Base-by-base conservation (phyloP, 2,329 filamentous ascomycete species). In the Aspergillus sergii region DNA sequence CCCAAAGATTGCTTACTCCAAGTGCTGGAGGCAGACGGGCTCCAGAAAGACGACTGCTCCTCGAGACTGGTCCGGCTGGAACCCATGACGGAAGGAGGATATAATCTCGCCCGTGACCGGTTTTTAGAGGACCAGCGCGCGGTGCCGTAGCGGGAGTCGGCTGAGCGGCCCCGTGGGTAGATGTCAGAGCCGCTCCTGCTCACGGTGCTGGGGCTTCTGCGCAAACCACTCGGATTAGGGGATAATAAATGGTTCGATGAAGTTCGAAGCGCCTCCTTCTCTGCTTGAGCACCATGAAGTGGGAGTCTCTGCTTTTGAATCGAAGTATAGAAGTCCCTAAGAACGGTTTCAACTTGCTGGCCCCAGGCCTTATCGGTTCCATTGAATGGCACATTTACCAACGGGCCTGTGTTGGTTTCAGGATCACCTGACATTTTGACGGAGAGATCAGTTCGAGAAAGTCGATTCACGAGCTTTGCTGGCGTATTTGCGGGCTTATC, bases 1-100 rank as follows among this genome's bases (percentile, higher is more conserved):
- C 94, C 93, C 64, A 96, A 85, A 0, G 94, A 98, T 73, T 95
- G 92, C 72, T 92, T 94, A 80, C 94, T 97, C 93, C 94, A 97
- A 0, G 92, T 95, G 67, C 93, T 96, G n/a, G 93, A 96, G 19
- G 84, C 86, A 23, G 92, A 93, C 12, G 95, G 95, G 71, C 92
- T 97, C 92, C 93, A 98, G 54, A 97, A 85, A 2, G 93, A 96
- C 65, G 89, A 91, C 64, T 89, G 88, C 71, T 99, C 95, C 64
- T 99, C 95, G 67, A 99, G 88, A 78, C 94, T 98, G 11, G 94
- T 98, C 57, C 94, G 88, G 74, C 93, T 97, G 0, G 94, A 97
- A 28, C 91, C 93, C 73, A 96, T 88, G 14, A 91, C 93, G 46
- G 91, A 94, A 57, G 88, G 86, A 46, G 90, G 90, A 66, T 95